These are phyloP conservation scores for Rubroboletus pulcherrimus DNA, from an alignment of 768 basidiomycete species.

Conservation along the genomic window DNA sequence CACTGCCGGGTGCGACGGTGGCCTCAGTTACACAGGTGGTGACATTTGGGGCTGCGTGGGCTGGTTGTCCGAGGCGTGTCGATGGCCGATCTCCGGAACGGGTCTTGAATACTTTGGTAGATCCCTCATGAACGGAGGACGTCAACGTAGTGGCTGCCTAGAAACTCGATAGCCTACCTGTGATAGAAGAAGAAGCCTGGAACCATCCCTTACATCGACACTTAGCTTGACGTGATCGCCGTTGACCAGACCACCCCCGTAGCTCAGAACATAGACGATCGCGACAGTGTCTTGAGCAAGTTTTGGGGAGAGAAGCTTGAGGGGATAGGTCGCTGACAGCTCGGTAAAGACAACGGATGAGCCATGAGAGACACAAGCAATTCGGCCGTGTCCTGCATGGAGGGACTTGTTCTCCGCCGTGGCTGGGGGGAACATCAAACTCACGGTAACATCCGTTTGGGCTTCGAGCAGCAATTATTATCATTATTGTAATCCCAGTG, in stretches of 20 bases:
- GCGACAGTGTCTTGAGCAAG: slow-evolving; percentile 49
- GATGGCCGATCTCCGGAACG: slow-evolving; percentile 61
- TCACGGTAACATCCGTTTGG: background rate
- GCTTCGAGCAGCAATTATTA: slow-evolving; percentile 10
- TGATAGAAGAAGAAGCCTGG: slow-evolving; percentile 71
- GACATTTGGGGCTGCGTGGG: slow-evolving; percentile 10
- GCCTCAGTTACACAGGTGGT: slow-evolving; percentile 69
- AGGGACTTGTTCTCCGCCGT: slow-evolving; percentile 8
- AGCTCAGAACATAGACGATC: slow-evolving; percentile 75
- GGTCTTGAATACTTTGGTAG: slow-evolving; percentile 91
- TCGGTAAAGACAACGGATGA: slow-evolving; percentile 63
- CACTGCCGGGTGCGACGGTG: slow-evolving; percentile 45
- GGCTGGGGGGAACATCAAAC: background rate
- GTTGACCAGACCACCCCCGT: slow-evolving; percentile 89
- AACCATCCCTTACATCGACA: slow-evolving; percentile 55
- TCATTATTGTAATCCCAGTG: slow-evolving; percentile 19
- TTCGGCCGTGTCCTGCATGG: slow-evolving; percentile 50
- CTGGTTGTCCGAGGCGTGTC: slow-evolving; percentile 26
- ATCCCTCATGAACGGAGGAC: slow-evolving; percentile 50
- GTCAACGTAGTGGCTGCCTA: background rate
- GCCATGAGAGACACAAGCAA: slow-evolving; percentile 51
- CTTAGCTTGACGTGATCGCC: slow-evolving; percentile 70
- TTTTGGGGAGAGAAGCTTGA: slow-evolving; percentile 81
- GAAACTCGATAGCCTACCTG: slow-evolving; percentile 54
- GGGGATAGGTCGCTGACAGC: slow-evolving; percentile 76